A percentile compares a stretch with the other conserved stretches of the same genome.
phyloP scores from a whole-genome alignment of 805 yeast species.

The Nakazawaea populi region DNA sequence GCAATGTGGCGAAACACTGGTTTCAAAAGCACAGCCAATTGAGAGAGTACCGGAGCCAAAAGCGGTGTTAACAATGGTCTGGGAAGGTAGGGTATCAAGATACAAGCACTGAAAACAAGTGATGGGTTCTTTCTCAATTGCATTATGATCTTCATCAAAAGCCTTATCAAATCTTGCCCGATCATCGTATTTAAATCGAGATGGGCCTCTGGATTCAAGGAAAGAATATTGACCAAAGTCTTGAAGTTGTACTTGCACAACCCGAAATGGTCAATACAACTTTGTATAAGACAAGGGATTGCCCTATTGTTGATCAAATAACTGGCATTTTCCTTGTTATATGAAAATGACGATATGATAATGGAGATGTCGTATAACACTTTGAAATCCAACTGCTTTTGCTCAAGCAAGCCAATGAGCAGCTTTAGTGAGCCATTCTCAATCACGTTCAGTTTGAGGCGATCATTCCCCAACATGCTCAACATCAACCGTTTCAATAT shows the following conservation, averaged over 20 bases:
- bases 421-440: constrained; percentile 9
- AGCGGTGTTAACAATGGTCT: constrained; percentile 11
- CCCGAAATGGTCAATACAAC: constrained; percentile 15
- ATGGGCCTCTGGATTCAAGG: constrained; percentile 15
- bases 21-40: constrained; percentile 15
- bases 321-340: constrained; percentile 16
- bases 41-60: constrained; percentile 18
- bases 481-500: constrained; percentile 11
- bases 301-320: constrained; percentile 14
- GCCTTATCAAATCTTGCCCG: constrained; percentile 14
- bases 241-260: constrained; percentile 21
- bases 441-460: constrained; percentile 17
- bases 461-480: constrained; percentile 24
- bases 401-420: constrained; percentile 12
- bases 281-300: constrained; percentile 13
- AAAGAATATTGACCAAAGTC: constrained; percentile 19
- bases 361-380: constrained; percentile 18
- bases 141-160: constrained; percentile 13
- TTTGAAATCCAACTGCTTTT: constrained; percentile 8
- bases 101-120: constrained; percentile 18
- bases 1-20: constrained; percentile 18
- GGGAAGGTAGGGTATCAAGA: constrained; percentile 20
- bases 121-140: constrained; percentile 6
- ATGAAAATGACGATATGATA: constrained; percentile 23
- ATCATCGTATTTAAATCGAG: constrained; percentile 10